A percentile compares a stretch with the other conserved stretches of the same genome.
phyloP scores from a whole-genome alignment of 306 rosid genomes.

The Trifolium dubium region DNA sequence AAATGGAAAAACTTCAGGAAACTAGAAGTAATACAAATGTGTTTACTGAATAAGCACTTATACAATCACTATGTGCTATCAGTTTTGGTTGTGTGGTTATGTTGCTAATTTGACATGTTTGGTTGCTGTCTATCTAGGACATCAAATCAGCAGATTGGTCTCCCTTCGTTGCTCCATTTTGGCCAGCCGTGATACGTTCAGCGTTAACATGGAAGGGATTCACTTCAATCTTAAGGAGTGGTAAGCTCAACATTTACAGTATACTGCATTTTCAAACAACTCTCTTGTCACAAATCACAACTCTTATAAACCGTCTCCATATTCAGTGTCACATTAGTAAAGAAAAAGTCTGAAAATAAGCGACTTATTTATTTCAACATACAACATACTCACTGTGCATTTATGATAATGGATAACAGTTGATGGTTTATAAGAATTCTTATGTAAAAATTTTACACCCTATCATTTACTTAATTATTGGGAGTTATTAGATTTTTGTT shows the following conservation, averaged over 20 bases:
- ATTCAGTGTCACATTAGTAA: neutral
- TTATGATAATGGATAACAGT: neutral
- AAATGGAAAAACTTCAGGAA: neutral
- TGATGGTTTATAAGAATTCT: neutral
- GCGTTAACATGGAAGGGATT: slow-evolving; percentile 85
- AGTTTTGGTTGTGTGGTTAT: neutral
- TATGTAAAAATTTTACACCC: neutral
- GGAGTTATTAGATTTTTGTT: neutral
- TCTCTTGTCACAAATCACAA: neutral
- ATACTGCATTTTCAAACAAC: neutral
- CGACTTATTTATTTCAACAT: too few relatives aligned
- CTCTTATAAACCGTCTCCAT: neutral
- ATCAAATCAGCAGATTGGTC: slow-evolving; percentile 90
- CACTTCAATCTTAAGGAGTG: slow-evolving; percentile 66
- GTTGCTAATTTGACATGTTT: slow-evolving; percentile 1
- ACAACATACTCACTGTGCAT: neutral
- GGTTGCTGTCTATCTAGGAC: slow-evolving; percentile 52
- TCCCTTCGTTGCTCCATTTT: slow-evolving; percentile 77
- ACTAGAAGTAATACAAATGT: neutral
- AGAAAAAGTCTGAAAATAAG: neutral
- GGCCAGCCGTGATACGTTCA: slow-evolving; percentile 94
- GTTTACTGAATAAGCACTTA: slow-evolving; percentile 10
- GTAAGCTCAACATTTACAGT: slow-evolving; percentile 45
- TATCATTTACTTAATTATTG: neutral
- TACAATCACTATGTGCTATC: neutral